A percentile compares a stretch with the other conserved stretches of the same genome.
These are phyloP conservation scores for Eugenia klotzschiana DNA, from an alignment of 441 rosid genomes.

Conservation along the genomic window DNA sequence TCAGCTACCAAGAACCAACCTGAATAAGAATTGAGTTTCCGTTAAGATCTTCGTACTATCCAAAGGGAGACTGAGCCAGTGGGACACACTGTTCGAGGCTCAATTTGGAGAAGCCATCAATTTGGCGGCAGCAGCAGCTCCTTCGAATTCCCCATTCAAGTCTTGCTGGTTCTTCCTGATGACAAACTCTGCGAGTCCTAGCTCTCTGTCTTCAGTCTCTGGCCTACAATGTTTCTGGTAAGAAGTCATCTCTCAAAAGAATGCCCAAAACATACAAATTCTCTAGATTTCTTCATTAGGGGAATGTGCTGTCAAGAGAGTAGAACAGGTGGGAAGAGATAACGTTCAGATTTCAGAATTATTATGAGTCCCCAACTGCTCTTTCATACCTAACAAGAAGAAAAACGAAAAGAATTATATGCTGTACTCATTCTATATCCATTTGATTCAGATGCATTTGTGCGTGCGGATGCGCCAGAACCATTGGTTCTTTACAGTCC, in stretches of 20 bases:
- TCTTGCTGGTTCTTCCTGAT: background rate
- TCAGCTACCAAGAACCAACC: background rate
- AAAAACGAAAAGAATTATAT: background rate
- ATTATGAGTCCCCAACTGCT: background rate
- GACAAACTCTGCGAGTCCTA: background rate
- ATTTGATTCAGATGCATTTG: background rate
- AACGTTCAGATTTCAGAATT: conserved; percentile 12
- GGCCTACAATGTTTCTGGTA: background rate
- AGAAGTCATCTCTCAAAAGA: background rate
- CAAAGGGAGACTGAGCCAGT: background rate
- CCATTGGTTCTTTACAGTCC: background rate
- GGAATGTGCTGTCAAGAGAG: background rate
- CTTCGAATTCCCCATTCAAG: background rate
- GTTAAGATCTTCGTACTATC: background rate
- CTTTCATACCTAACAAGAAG: background rate
- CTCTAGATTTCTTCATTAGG: background rate
- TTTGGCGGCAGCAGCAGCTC: background rate
- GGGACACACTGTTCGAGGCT: background rate
- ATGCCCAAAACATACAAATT: background rate
- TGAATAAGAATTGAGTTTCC: background rate
- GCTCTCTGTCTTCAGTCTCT: background rate
- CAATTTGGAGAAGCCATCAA: background rate
- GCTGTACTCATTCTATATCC: background rate
- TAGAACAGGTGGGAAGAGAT: conserved; percentile 6
- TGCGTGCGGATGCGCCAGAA: background rate